phyloP scores from a whole-genome alignment of 225 moss, liverwort and hornwort genomes.

The Bryoerythrophyllum caledonicum region DNA sequence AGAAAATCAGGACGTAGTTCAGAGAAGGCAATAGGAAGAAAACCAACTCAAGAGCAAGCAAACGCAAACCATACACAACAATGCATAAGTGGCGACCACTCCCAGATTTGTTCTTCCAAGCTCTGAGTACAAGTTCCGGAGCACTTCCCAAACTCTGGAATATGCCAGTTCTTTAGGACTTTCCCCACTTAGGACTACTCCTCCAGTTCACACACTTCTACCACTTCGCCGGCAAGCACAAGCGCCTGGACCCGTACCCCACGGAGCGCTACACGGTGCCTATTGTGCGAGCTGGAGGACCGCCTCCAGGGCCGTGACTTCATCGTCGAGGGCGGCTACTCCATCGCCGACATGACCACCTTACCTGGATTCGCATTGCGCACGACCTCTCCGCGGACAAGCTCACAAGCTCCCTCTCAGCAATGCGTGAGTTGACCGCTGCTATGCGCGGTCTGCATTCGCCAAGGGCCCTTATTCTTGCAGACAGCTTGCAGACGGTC shows the following conservation, averaged over 20 bases:
- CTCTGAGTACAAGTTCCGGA: background rate
- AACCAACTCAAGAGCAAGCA: too few relatives aligned
- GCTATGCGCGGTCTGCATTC: conserved; percentile 33
- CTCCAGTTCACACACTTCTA: conserved; percentile 42
- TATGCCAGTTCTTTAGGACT: too few relatives aligned
- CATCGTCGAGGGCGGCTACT: conserved; percentile 48
- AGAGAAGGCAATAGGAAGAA: too few relatives aligned
- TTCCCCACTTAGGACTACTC: too few relatives aligned
- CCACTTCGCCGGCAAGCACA: conserved; percentile 25
- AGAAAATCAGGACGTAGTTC: too few relatives aligned
- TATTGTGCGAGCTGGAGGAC: conserved; percentile 35
- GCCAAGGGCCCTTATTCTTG: too few relatives aligned
- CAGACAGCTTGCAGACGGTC: conserved; percentile 32
- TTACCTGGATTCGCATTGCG: conserved; percentile 28
- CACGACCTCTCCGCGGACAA: background rate
- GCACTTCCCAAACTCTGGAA: background rate
- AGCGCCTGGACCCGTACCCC: conserved; percentile 47
- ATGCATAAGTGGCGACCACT: background rate
- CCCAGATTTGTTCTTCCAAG: background rate
- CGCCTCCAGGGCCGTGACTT: conserved; percentile 41
- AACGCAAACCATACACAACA: too few relatives aligned
- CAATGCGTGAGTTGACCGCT: conserved; percentile 38
- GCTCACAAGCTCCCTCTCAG: conserved; percentile 30
- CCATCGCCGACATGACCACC: conserved; percentile 52
- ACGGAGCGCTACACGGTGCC: conserved; percentile 41